Conservation (phyloP, 805 yeast genomes). For the Pichia phayaonensis region DNA sequence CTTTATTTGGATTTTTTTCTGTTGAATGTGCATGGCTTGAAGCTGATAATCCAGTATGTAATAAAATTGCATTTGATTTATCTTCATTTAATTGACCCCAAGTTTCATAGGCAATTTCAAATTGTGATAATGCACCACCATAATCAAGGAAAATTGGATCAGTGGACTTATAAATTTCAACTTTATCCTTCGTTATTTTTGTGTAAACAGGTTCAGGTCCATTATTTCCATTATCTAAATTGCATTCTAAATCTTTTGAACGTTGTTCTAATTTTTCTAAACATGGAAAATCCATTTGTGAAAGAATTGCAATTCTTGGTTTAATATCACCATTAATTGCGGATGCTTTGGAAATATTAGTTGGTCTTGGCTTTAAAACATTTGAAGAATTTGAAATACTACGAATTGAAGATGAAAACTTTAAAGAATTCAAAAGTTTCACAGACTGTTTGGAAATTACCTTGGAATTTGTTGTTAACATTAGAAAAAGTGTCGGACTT, state of each 20-base stretch:
- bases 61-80: constrained; percentile 63
- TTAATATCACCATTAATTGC: background rate
- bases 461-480: background rate
- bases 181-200: constrained; percentile 57
- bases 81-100: constrained; percentile 72
- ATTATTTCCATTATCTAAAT: constrained; percentile 33
- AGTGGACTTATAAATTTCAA: constrained; percentile 44
- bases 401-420: background rate
- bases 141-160: constrained; percentile 68
- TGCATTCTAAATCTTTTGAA: constrained; percentile 26
- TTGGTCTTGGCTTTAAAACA: constrained; percentile 10
- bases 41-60: constrained; percentile 90
- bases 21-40: constrained; percentile 91
- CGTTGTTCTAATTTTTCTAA: constrained; percentile 66
- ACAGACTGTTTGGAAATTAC: background rate
- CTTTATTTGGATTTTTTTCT: constrained; percentile 55
- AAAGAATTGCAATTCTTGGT: background rate
- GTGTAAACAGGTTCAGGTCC: constrained; percentile 88
- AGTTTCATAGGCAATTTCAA: constrained; percentile 82
- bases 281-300: constrained; percentile 76
- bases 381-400: background rate
- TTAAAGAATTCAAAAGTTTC: background rate
- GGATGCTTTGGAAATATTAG: constrained; percentile 2
- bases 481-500: background rate
- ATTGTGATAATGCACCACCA: constrained; percentile 71